Evolutionary conservation across 768 basidiomycete genomes (phyloP).

Genomic region (Agrocybe chaxingu): DNA sequence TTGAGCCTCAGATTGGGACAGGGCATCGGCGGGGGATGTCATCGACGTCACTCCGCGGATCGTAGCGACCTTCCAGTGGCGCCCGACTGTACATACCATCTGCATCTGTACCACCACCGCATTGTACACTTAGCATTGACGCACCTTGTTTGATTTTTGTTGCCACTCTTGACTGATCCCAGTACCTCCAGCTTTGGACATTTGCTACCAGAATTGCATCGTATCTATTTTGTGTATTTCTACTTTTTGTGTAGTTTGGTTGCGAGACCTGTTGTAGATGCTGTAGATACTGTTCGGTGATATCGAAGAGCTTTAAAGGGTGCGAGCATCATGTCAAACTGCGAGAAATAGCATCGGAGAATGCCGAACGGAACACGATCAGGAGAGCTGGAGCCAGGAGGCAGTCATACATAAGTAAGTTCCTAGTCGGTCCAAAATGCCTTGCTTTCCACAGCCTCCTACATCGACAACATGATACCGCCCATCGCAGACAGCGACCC

Average conservation of each 20-base stretch:
- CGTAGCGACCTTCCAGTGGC: slow-evolving; percentile 22
- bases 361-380: slow-evolving; percentile 16
- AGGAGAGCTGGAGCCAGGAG: slow-evolving; percentile 9
- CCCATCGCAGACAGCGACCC: slow-evolving; percentile 57
- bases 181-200: not conserved
- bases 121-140: slow-evolving; percentile 24
- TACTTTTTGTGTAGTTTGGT: slow-evolving; percentile 15
- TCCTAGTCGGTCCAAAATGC: slow-evolving; percentile 14
- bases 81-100: slow-evolving; percentile 5
- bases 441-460: slow-evolving; percentile 11
- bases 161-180: slow-evolving; percentile 13
- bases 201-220: slow-evolving; percentile 7
- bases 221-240: slow-evolving; percentile 20
- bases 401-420: slow-evolving; percentile 7
- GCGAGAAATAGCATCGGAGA: slow-evolving; percentile 10
- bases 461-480: slow-evolving; percentile 49
- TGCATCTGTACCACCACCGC: slow-evolving; percentile 21
- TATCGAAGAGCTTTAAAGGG: not conserved
- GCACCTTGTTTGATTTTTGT: slow-evolving; percentile 20
- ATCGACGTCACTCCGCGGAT: slow-evolving; percentile 45
- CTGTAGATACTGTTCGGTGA: slow-evolving; percentile 1
- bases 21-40: slow-evolving; percentile 54
- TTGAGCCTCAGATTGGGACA: slow-evolving; percentile 30
- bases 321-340: no score
- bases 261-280: slow-evolving; percentile 4